phyloP scores from a whole-genome alignment of 164 flowering plant genomes.

The Platanus orientalis region DNA sequence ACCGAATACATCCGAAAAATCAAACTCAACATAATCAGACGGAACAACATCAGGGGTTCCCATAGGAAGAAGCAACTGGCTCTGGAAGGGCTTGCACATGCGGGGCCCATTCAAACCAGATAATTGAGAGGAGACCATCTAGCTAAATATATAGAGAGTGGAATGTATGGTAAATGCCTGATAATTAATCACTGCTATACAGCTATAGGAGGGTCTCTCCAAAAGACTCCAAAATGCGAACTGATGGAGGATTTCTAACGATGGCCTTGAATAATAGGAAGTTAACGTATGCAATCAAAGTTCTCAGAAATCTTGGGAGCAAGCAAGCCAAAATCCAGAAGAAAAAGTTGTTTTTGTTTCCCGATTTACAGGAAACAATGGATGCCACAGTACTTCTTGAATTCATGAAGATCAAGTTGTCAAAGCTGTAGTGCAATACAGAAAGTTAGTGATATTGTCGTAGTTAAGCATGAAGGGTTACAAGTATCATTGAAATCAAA shows the following conservation, averaged over 20 bases:
- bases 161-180: slow-evolving; percentile 8
- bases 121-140: slow-evolving; percentile 67
- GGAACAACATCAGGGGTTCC: slow-evolving; percentile 35
- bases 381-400: slow-evolving; percentile 60
- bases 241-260: slow-evolving; percentile 47
- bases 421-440: slow-evolving; percentile 40
- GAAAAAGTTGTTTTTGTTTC: slow-evolving; percentile 68
- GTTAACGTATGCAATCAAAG: slow-evolving; percentile 37
- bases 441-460: neutral
- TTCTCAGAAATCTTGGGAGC: slow-evolving; percentile 62
- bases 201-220: slow-evolving; percentile 21
- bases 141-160: slow-evolving; percentile 9
- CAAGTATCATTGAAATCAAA: neutral
- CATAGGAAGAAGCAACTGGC: slow-evolving; percentile 35
- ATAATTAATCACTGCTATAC: slow-evolving; percentile 6
- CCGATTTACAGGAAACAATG: slow-evolving; percentile 77
- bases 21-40: slow-evolving; percentile 58
- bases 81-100: slow-evolving; percentile 25
- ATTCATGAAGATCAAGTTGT: slow-evolving; percentile 68
- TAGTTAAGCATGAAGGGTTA: neutral
- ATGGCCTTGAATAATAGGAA: slow-evolving; percentile 59
- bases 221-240: slow-evolving; percentile 11
- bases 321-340: slow-evolving; percentile 66
- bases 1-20: slow-evolving; percentile 90
- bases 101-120: slow-evolving; percentile 24